Conservation (phyloP, 768 basidiomycete genomes). For the Royoungia palumana region DNA sequence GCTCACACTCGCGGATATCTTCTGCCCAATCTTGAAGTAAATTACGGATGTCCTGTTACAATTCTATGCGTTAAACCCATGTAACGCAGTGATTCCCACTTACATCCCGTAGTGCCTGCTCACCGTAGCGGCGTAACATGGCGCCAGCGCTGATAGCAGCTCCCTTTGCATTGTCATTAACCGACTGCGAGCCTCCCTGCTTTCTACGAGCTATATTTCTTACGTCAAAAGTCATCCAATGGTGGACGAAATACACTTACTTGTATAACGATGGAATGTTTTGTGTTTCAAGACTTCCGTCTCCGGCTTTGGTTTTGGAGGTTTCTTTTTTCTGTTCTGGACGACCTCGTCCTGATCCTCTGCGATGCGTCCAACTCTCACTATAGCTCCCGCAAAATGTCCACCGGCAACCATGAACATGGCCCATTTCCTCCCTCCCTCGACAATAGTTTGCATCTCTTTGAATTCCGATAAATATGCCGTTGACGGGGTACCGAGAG, state of each 20-base stretch:
- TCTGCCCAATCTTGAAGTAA: constrained; percentile 84
- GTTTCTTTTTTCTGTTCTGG: constrained; percentile 50
- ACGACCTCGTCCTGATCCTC: constrained; percentile 40
- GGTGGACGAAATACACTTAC: constrained; percentile 45
- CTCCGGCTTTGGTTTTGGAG: constrained; percentile 67
- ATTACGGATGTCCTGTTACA: constrained; percentile 76
- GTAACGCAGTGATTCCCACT: constrained; percentile 23
- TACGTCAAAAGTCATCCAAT: constrained; percentile 6
- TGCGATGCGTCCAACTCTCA: constrained; percentile 57
- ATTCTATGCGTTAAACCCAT: neutral
- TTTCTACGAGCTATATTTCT: constrained; percentile 78
- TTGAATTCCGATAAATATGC: constrained; percentile 60
- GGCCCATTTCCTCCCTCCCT: constrained; percentile 77
- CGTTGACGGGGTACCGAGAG: constrained; percentile 38
- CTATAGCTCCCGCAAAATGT: constrained; percentile 94
- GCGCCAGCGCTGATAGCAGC: constrained; percentile 94
- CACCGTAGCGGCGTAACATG: constrained; percentile 89
- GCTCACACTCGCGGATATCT: constrained; percentile 80
- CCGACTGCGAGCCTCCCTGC: constrained; percentile 92
- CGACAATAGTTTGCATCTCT: constrained; percentile 55
- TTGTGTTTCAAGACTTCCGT: constrained; percentile 84
- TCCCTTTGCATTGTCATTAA: constrained; percentile 92
- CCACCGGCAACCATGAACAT: constrained; percentile 97
- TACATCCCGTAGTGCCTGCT: constrained; percentile 87
- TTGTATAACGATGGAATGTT: constrained; percentile 98